phyloP scores from a whole-genome alignment of 192 early-diverging fungal genomes.

The Oehlia diaphana region DNA sequence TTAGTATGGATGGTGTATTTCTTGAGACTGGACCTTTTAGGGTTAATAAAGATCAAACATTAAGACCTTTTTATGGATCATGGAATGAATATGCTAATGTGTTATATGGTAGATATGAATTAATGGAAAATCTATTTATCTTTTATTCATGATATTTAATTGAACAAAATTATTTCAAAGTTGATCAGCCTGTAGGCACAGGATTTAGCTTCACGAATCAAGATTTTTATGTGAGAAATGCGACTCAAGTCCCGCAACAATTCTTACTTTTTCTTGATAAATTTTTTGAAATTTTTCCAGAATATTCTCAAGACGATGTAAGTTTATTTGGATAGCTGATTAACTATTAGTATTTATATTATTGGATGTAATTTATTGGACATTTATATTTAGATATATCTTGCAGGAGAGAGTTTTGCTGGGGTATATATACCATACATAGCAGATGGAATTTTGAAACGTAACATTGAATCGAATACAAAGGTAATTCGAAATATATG shows the following conservation, averaged over 20 bases:
- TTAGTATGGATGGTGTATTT: slow-evolving; percentile 67
- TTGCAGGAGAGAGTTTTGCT: slow-evolving; percentile 66
- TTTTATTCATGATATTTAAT: not conserved
- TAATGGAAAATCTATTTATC: not conserved
- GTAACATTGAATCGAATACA: slow-evolving; percentile 28
- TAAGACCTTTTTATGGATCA: slow-evolving; percentile 45
- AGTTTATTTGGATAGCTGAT: not conserved
- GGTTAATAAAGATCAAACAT: slow-evolving; percentile 41
- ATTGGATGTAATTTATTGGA: not conserved
- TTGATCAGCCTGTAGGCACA: slow-evolving; percentile 66
- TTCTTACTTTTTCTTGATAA: slow-evolving; percentile 53
- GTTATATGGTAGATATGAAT: slow-evolving; percentile 47
- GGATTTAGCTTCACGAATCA: slow-evolving; percentile 54
- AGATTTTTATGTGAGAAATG: slow-evolving; percentile 32
- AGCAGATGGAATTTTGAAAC: slow-evolving; percentile 38
- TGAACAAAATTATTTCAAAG: slow-evolving; percentile 27
- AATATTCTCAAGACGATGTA: slow-evolving; percentile 47
- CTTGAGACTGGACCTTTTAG: slow-evolving; percentile 60
- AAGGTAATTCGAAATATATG: slow-evolving; percentile 8
- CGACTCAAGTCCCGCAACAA: slow-evolving; percentile 40
- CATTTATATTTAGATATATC: slow-evolving; percentile 47
- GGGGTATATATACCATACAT: slow-evolving; percentile 66
- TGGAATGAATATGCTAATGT: slow-evolving; percentile 66
- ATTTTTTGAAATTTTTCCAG: slow-evolving; percentile 53
- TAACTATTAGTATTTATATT: not conserved